Conservation (phyloP, 2,329 filamentous ascomycete species). For the Penicillium decumbens region DNA sequence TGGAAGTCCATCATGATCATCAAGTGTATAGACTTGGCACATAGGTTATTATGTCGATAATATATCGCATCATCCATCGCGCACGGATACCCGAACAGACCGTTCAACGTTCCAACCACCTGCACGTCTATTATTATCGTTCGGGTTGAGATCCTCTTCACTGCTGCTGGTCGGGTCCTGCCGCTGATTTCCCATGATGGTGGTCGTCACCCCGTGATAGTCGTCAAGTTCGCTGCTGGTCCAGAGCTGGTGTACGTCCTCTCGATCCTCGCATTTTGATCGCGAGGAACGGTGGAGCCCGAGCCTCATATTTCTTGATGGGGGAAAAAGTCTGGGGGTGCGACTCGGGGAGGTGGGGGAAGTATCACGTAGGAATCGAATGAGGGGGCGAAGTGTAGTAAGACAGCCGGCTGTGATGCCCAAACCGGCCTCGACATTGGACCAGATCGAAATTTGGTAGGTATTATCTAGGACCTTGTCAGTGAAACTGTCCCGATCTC, state of each 20-base stretch:
- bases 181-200: conserved; percentile 18
- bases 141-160: conserved; percentile 21
- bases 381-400: conserved; percentile 43
- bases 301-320: conserved; percentile 14
- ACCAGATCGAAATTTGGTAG: conserved; percentile 42
- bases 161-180: conserved; percentile 13
- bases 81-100: conserved; percentile 21
- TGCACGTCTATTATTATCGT: neutral
- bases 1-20: neutral
- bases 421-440: conserved; percentile 30
- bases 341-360: conserved; percentile 17
- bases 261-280: conserved; percentile 5
- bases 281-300: conserved; percentile 8
- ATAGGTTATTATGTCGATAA: neutral
- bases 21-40: neutral
- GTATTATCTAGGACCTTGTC: conserved; percentile 34
- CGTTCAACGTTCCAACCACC: conserved; percentile 19
- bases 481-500: neutral
- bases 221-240: conserved; percentile 17
- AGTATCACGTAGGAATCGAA: conserved; percentile 33
- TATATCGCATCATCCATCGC: conserved; percentile 7
- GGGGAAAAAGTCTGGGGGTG: conserved; percentile 16
- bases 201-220: conserved; percentile 23
- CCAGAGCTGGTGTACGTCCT: conserved; percentile 17
- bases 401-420: conserved; percentile 38